Base-by-base conservation (phyloP, 768 basidiomycete genomes). In the Pulveroboletus sp. region DNA sequence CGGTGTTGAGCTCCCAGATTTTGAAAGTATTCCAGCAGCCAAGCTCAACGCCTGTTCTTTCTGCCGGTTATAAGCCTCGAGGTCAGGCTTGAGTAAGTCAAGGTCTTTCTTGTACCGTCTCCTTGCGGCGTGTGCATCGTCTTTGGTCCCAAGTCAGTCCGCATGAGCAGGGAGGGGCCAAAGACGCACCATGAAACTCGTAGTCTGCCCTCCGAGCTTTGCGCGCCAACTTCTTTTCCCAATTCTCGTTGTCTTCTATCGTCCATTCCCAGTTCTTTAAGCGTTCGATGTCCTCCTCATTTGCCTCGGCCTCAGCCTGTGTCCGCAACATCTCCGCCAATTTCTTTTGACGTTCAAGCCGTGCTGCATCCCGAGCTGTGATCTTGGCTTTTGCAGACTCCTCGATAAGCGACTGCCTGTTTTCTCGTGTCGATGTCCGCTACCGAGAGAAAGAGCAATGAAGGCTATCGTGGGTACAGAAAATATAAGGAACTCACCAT, bases 241-340 rank as follows among this genome's bases (percentile, higher is more conserved):
- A 63, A 17, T 64, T 64, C 31, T 64, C 61, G 14, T 64, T 65
- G 30, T 63, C 61, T n/a, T 63, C 61, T 46, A 63, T 62, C 12
- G 61, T 62, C 61, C 61, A 62, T n/a, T 96, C 93, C 96, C 96
- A 99, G 49, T 83, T 76, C 54, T 98, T 97, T 92, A 50, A 96
- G 83, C 26, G 89, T 89, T 74, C 89, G 93, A 91, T 74, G 64
- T 97, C 94, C 66, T 93, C 91, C n/a, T 93, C 95, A 0, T 80
- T 75, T 46, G 92, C 93, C 67, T 90, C 88, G 2, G 93, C 93
- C 55, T 94, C 89, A 3, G 86, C 83, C 69, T 93, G 93, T 50
- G 81, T 70, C 17, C 93, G 81, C 58, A 98, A 69, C 15, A 75
- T 82, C 71, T 97, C 95, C 1, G 93, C 93, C 17, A 96, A 77